Conservation (phyloP, 768 basidiomycete species). For the Pleurotus cornucopiae region DNA sequence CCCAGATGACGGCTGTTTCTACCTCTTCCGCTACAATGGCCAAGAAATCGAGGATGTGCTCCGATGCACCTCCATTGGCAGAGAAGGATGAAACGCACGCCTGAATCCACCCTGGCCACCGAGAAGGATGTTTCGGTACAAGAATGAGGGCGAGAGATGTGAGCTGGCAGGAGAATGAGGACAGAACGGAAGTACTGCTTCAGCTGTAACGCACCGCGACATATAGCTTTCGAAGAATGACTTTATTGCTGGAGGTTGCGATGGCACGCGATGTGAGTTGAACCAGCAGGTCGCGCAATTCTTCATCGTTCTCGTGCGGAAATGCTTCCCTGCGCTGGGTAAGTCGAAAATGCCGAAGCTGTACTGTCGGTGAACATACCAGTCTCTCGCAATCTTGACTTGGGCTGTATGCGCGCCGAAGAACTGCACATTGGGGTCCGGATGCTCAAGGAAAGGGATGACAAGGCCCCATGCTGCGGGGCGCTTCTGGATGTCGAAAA, state of each 20-base stretch:
- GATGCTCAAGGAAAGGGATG: slow-evolving; percentile 66
- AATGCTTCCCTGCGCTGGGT: slow-evolving; percentile 60
- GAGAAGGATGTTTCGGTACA: slow-evolving; percentile 49
- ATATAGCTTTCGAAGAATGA: slow-evolving; percentile 84
- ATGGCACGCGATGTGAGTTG: slow-evolving; percentile 67
- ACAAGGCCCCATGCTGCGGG: slow-evolving; percentile 85
- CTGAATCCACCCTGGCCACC: slow-evolving; percentile 77
- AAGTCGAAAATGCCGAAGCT: slow-evolving; percentile 1
- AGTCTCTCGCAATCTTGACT: slow-evolving; percentile 91
- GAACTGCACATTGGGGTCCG: slow-evolving; percentile 85
- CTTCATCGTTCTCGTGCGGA: slow-evolving; percentile 53
- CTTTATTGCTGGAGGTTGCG: slow-evolving; percentile 50
- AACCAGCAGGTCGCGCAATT: slow-evolving; percentile 64
- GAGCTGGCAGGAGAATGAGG: slow-evolving; percentile 32
- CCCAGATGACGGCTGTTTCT: slow-evolving; percentile 67
- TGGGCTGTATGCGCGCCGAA: slow-evolving; percentile 93
- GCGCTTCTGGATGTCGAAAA: slow-evolving; percentile 72
- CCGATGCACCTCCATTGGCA: slow-evolving; percentile 49
- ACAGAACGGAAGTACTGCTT: slow-evolving; percentile 2
- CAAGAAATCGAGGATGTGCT: slow-evolving; percentile 69
- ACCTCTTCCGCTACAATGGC: slow-evolving; percentile 85
- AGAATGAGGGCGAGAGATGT: slow-evolving; percentile 71
- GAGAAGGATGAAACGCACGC: slow-evolving; percentile 62
- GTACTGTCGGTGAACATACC: slow-evolving; percentile 42
- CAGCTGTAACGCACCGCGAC: slow-evolving; percentile 59